phyloP scores from a whole-genome alignment of 306 rosid species.

The Dryas octopetala region DNA sequence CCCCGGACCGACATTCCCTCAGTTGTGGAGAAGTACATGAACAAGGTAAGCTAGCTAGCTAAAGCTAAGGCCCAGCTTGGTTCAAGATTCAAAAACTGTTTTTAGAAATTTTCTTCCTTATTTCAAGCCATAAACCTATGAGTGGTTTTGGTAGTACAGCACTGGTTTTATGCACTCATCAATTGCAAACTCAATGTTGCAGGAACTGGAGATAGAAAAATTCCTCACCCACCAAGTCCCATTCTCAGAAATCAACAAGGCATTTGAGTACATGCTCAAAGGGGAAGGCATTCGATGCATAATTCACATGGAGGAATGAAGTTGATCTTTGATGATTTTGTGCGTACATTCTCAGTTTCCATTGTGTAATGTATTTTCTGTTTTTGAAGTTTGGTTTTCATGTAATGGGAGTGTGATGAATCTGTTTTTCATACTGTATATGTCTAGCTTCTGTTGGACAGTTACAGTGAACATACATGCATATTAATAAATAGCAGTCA shows the following conservation, averaged over 20 bases:
- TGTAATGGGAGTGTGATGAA: neutral
- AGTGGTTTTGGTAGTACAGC: neutral
- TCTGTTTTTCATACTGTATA: neutral
- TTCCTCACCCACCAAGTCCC: constrained; percentile 38
- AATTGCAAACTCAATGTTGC: neutral
- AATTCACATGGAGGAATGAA: constrained; percentile 33
- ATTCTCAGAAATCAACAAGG: constrained; percentile 42
- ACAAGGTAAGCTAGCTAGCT: constrained; percentile 38
- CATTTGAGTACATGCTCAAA: constrained; percentile 41
- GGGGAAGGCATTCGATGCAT: constrained; percentile 24
- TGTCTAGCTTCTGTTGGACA: neutral
- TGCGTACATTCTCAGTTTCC: neutral
- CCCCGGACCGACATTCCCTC: constrained; percentile 28
- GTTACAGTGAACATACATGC: neutral
- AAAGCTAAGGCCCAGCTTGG: neutral
- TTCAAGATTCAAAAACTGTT: too few relatives aligned
- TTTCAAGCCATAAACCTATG: neutral
- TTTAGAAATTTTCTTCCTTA: too few relatives aligned
- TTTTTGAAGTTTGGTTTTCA: neutral
- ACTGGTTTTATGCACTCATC: neutral
- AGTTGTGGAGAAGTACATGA: constrained; percentile 24
- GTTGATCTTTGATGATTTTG: neutral
- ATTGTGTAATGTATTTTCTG: neutral
- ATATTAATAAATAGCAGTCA: too few relatives aligned
- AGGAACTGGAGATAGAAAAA: constrained; percentile 43